Percentiles rank a stretch among this genome's conserved stretches.
phyloP scores from a whole-genome alignment of 768 basidiomycete species.

The Fibroporia radiculosa region DNA sequence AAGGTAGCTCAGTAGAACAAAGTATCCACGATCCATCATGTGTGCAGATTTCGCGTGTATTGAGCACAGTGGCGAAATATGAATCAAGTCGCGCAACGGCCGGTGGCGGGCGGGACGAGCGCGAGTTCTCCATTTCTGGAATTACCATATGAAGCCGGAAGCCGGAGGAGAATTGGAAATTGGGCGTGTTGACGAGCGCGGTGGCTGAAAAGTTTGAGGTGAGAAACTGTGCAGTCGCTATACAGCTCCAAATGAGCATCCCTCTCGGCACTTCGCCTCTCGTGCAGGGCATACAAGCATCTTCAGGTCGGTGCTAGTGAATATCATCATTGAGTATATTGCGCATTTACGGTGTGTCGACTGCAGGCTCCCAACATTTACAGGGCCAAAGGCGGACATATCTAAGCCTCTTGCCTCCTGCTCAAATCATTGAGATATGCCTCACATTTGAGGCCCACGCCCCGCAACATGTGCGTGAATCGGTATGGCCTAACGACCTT shows the following conservation, averaged over 20 bases:
- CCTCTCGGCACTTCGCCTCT: constrained; percentile 11
- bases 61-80: too few relatives aligned
- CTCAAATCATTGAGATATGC: constrained; percentile 76
- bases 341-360: neutral
- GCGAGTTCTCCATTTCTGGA: too few relatives aligned
- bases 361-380: constrained; percentile 1
- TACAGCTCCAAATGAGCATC: constrained; percentile 22
- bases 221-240: constrained; percentile 24
- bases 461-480: constrained; percentile 51
- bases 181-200: too few relatives aligned
- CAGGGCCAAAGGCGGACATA: constrained; percentile 60
- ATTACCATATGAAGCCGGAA: too few relatives aligned
- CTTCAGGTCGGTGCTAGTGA: constrained; percentile 10
- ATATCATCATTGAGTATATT: too few relatives aligned
- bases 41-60: too few relatives aligned
- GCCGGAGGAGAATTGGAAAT: too few relatives aligned
- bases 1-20: constrained; percentile 43
- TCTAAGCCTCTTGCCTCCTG: constrained; percentile 54
- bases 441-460: constrained; percentile 64
- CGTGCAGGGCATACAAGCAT: constrained; percentile 7
- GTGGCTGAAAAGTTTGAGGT: constrained; percentile 26
- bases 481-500: constrained; percentile 71
- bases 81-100: too few relatives aligned
- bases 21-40: constrained; percentile 27
- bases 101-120: too few relatives aligned